A percentile compares a stretch with the other conserved stretches of the same genome.
Conservation (phyloP, 176 grass and related monocot genomes). For the Carex kokanica region DNA sequence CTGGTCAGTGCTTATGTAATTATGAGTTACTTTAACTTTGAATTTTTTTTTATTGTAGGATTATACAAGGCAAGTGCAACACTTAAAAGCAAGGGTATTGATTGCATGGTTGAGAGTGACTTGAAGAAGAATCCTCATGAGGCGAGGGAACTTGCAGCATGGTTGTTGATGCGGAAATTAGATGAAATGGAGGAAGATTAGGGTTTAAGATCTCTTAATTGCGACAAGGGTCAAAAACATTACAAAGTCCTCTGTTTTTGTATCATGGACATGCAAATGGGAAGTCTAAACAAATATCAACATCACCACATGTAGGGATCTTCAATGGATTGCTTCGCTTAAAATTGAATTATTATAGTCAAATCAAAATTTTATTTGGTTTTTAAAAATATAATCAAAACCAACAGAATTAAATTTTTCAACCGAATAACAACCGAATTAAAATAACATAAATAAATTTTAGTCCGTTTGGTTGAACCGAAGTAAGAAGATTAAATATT, state of each 20-base stretch:
- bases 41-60: neutral
- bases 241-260: too few relatives aligned
- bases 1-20: neutral
- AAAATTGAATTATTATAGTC: neutral
- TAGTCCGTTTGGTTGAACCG: neutral
- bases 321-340: too few relatives aligned
- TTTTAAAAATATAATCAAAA: too few relatives aligned
- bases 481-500: too few relatives aligned
- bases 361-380: neutral
- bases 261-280: too few relatives aligned
- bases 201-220: neutral
- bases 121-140: slow-evolving; percentile 6
- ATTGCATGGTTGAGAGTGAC: neutral
- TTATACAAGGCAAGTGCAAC: slow-evolving; percentile 1
- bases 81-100: neutral
- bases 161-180: neutral
- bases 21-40: neutral
- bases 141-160: slow-evolving; percentile 18
- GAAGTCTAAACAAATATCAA: too few relatives aligned
- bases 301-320: too few relatives aligned
- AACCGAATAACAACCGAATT: too few relatives aligned
- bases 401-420: too few relatives aligned
- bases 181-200: neutral
- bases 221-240: too few relatives aligned
- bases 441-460: too few relatives aligned